Percentiles rank a stretch among this genome's conserved stretches.
These are phyloP conservation scores for Teunomyces kruisii DNA, from an alignment of 805 yeast genomes.

Conservation along the genomic window DNA sequence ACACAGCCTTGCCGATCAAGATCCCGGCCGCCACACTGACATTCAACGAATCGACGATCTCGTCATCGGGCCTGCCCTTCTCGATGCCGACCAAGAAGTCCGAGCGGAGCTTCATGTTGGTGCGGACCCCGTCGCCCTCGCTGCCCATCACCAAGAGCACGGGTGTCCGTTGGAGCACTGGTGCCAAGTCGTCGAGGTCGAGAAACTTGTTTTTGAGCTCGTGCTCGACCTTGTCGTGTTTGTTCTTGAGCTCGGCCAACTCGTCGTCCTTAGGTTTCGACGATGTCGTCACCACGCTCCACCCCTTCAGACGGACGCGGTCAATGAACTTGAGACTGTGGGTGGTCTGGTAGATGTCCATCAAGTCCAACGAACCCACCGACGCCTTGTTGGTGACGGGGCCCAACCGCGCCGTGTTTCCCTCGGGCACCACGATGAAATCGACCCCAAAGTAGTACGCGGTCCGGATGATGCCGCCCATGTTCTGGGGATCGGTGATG, in stretches of 20 bases:
- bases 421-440: slow-evolving; percentile 66
- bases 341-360: slow-evolving; percentile 58
- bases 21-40: slow-evolving; percentile 89
- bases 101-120: slow-evolving; percentile 57
- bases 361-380: slow-evolving; percentile 78
- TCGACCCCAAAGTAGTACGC: slow-evolving; percentile 84
- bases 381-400: slow-evolving; percentile 80
- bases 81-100: slow-evolving; percentile 49
- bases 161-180: slow-evolving; percentile 51
- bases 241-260: slow-evolving; percentile 17
- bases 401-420: slow-evolving; percentile 70
- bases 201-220: slow-evolving; percentile 35
- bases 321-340: slow-evolving; percentile 66
- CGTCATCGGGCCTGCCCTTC: slow-evolving; percentile 27
- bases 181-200: slow-evolving; percentile 42
- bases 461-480: slow-evolving; percentile 79
- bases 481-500: slow-evolving; percentile 81
- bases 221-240: slow-evolving; percentile 24
- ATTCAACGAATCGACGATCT: slow-evolving; percentile 71
- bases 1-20: slow-evolving; percentile 35
- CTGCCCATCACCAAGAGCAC: slow-evolving; percentile 76
- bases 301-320: slow-evolving; percentile 53
- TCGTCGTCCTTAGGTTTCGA: slow-evolving; percentile 30
- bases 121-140: slow-evolving; percentile 82
- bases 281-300: slow-evolving; percentile 71